These are phyloP conservation scores for Marasmius fiardii DNA, from an alignment of 1,284 basidiomycete genomes.

Conservation along the genomic window DNA sequence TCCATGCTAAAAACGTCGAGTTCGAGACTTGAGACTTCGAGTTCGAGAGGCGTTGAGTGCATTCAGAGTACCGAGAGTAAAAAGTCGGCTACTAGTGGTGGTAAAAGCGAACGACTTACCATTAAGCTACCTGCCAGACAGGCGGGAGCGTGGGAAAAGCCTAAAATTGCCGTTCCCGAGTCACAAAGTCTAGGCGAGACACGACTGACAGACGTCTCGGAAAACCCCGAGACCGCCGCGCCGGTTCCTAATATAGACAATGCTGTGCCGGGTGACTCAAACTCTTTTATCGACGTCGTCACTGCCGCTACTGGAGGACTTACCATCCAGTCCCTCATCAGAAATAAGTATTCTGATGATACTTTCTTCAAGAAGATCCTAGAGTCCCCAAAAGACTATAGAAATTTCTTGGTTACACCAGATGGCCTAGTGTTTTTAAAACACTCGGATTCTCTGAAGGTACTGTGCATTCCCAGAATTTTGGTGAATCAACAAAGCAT, in stretches of 20 bases:
- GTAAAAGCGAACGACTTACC: too few relatives aligned
- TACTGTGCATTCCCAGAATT: constrained; percentile 18
- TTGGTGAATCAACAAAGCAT: constrained; percentile 7
- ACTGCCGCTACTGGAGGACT: not conserved
- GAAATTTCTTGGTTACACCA: constrained; percentile 18
- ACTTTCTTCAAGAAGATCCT: constrained; percentile 19
- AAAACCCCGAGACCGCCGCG: too few relatives aligned
- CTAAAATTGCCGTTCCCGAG: too few relatives aligned
- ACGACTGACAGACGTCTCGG: not conserved
- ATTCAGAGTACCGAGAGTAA: too few relatives aligned
- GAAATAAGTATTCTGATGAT: constrained; percentile 18
- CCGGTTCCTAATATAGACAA: not conserved
- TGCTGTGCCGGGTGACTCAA: not conserved
- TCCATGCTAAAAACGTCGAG: too few relatives aligned
- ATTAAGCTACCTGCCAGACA: too few relatives aligned
- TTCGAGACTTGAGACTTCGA: too few relatives aligned
- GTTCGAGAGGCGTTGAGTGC: too few relatives aligned
- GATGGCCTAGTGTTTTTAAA: constrained; percentile 17
- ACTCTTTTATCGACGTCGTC: too few relatives aligned
- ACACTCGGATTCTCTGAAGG: constrained; percentile 1
- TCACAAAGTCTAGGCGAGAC: too few relatives aligned
- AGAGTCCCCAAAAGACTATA: constrained; percentile 11
- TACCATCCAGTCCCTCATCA: constrained; percentile 2
- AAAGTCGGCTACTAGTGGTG: too few relatives aligned
- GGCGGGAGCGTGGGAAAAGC: too few relatives aligned